A percentile compares a stretch with the other conserved stretches of the same genome.
Evolutionary conservation across 1,284 basidiomycete genomes (phyloP).

Genomic region (Trametes hirsuta): DNA sequence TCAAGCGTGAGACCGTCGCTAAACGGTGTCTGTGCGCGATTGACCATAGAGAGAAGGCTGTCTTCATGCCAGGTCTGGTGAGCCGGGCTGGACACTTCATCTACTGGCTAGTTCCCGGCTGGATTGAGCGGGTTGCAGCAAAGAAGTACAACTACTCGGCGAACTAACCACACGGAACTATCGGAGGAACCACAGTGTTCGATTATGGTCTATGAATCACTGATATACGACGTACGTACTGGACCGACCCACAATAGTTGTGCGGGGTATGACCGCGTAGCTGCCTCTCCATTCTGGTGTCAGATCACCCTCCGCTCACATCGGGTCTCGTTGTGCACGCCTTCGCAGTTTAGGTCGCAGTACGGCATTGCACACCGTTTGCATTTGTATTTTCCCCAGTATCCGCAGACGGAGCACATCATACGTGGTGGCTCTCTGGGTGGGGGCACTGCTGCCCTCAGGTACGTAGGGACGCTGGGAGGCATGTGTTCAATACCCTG

Average conservation of each 20-base stretch:
- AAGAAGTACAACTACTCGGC: slow-evolving; percentile 52
- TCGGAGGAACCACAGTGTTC: background rate
- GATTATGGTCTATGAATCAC: background rate
- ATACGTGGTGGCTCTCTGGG: slow-evolving; percentile 53
- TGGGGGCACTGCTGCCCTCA: slow-evolving; percentile 55
- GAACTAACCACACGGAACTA: background rate
- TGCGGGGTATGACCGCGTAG: background rate
- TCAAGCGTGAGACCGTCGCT: slow-evolving; percentile 61
- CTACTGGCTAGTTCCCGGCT: slow-evolving; percentile 65
- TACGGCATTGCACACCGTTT: slow-evolving; percentile 60
- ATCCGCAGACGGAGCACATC: slow-evolving; percentile 70
- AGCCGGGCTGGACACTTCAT: slow-evolving; percentile 45
- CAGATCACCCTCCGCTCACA: slow-evolving; percentile 60
- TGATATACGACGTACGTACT: background rate
- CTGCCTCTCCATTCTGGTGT: slow-evolving; percentile 1
- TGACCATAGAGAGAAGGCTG: slow-evolving; percentile 54
- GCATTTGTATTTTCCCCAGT: slow-evolving; percentile 68
- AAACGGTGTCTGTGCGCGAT: slow-evolving; percentile 58
- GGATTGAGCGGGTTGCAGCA: slow-evolving; percentile 58
- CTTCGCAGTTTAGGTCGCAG: slow-evolving; percentile 59
- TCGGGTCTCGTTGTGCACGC: slow-evolving; percentile 61
- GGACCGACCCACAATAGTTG: background rate
- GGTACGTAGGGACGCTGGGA: slow-evolving; percentile 55
- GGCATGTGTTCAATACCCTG: slow-evolving; percentile 65
- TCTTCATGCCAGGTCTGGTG: slow-evolving; percentile 55